A percentile compares a stretch with the other conserved stretches of the same genome.
Conservation (phyloP, 2,329 filamentous ascomycete genomes). For the Rutstroemia sp. region DNA sequence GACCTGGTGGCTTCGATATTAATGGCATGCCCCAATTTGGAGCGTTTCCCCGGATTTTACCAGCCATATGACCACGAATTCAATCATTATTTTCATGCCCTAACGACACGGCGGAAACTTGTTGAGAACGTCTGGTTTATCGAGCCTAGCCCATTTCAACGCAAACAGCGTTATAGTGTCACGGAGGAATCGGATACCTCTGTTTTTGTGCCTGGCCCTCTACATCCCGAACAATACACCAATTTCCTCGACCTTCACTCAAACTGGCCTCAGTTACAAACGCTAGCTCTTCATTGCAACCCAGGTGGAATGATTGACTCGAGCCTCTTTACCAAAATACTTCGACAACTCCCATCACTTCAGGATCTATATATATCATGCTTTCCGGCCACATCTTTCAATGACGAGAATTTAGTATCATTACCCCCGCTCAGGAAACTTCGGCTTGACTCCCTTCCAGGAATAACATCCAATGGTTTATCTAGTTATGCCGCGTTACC, state of each 20-base stretch:
- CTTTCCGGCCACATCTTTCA: conserved; percentile 48
- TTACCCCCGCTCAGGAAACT: conserved; percentile 49
- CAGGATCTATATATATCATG: conserved; percentile 52
- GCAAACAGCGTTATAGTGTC: conserved; percentile 24
- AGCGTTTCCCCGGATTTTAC: conserved; percentile 48
- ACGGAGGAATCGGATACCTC: conserved; percentile 18
- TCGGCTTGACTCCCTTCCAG: conserved; percentile 47
- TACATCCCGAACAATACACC: conserved; percentile 35
- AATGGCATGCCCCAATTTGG: conserved; percentile 59
- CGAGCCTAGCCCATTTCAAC: conserved; percentile 29
- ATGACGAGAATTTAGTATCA: conserved; percentile 46
- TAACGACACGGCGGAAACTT: conserved; percentile 48
- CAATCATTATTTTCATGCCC: conserved; percentile 48
- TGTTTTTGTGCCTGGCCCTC: conserved; percentile 30
- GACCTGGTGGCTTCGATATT: conserved; percentile 52
- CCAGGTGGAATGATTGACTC: conserved; percentile 47
- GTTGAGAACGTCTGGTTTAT: conserved; percentile 54
- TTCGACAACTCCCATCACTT: conserved; percentile 45
- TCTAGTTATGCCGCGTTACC: conserved; percentile 47
- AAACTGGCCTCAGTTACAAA: conserved; percentile 48
- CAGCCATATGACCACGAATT: conserved; percentile 48
- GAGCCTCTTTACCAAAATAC: conserved; percentile 43
- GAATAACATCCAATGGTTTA: conserved; percentile 49
- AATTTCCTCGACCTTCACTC: conserved; percentile 45
- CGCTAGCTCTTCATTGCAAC: conserved; percentile 50